Conservation (phyloP, 2,329 filamentous ascomycete species). For the Periconia digitata region DNA sequence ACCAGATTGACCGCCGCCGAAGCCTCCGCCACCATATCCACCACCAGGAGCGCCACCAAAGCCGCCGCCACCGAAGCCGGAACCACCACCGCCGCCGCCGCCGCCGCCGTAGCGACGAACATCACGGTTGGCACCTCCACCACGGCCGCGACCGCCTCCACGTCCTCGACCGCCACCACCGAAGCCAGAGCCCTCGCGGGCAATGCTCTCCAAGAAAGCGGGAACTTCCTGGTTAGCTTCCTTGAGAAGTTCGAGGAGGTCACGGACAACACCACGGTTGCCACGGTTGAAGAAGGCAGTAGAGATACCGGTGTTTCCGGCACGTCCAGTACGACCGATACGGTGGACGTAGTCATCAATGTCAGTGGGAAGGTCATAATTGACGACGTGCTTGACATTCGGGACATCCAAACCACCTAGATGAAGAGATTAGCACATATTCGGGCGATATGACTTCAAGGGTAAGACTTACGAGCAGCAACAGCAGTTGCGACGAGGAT, state of each 20-base stretch:
- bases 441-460: too few relatives aligned
- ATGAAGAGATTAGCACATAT: too few relatives aligned
- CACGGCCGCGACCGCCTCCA: constrained; percentile 71
- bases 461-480: constrained; percentile 61
- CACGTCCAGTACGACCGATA: constrained; percentile 99
- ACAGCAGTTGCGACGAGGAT: constrained; percentile 97
- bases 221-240: constrained; percentile 98
- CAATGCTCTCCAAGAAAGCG: constrained; percentile 92
- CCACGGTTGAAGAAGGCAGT: constrained; percentile 99
- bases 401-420: constrained; percentile 76
- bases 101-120: constrained; percentile 65
- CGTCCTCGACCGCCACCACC: constrained; percentile 69
- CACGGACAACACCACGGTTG: constrained; percentile 95
- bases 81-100: constrained; percentile 60
- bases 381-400: constrained; percentile 95
- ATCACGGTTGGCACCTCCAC: constrained; percentile 74
- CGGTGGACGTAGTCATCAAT: constrained; percentile 99
- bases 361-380: constrained; percentile 98
- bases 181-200: constrained; percentile 83
- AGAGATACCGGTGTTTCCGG: constrained; percentile 96
- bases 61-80: constrained; percentile 48
- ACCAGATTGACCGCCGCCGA: constrained; percentile 39
- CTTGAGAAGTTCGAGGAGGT: constrained; percentile 96
- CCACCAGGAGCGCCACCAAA: constrained; percentile 44
- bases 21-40: constrained; percentile 62